phyloP scores from a whole-genome alignment of 768 basidiomycete genomes.

The Pulveroboletus frians region DNA sequence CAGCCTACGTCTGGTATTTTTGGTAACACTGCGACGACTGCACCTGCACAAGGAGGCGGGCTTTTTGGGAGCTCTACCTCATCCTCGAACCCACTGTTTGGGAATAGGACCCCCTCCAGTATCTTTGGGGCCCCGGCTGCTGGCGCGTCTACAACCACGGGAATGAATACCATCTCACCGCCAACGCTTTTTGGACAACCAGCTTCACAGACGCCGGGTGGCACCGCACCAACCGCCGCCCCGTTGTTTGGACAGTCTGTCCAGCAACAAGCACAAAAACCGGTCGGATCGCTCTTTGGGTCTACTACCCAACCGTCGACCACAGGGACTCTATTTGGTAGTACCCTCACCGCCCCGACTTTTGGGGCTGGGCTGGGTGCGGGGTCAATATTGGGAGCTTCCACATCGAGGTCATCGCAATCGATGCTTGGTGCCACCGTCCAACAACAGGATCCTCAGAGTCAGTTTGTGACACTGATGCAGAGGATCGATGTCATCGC shows the following conservation, averaged over 20 bases:
- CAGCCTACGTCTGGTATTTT: constrained; percentile 25
- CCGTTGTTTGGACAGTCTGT: constrained; percentile 20
- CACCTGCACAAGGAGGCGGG: constrained; percentile 19
- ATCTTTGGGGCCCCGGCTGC: constrained; percentile 28
- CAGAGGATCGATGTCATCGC: constrained; percentile 61
- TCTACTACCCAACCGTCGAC: constrained; percentile 22
- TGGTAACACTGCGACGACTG: constrained; percentile 18
- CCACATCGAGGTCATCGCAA: constrained; percentile 31
- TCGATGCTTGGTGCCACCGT: constrained; percentile 33
- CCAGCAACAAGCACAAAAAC: constrained; percentile 23
- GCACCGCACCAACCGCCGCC: constrained; percentile 11
- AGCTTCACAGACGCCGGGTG: constrained; percentile 11
- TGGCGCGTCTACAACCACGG: constrained; percentile 3
- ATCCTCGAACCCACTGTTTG: constrained; percentile 33
- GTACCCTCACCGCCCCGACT: constrained; percentile 29
- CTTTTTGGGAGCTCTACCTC: constrained; percentile 26
- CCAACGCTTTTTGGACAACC: constrained; percentile 32
- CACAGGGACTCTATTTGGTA: constrained; percentile 35
- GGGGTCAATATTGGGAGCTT: constrained; percentile 29
- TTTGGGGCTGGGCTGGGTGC: constrained; percentile 25
- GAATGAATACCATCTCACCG: constrained; percentile 14
- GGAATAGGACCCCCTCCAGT: constrained; percentile 29
- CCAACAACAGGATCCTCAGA: constrained; percentile 55
- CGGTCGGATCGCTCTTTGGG: constrained; percentile 28
- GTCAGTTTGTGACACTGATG: constrained; percentile 48